A percentile compares a stretch with the other conserved stretches of the same genome.
phyloP scores from a whole-genome alignment of 768 basidiomycete species.

The Termitomyces sp. region DNA sequence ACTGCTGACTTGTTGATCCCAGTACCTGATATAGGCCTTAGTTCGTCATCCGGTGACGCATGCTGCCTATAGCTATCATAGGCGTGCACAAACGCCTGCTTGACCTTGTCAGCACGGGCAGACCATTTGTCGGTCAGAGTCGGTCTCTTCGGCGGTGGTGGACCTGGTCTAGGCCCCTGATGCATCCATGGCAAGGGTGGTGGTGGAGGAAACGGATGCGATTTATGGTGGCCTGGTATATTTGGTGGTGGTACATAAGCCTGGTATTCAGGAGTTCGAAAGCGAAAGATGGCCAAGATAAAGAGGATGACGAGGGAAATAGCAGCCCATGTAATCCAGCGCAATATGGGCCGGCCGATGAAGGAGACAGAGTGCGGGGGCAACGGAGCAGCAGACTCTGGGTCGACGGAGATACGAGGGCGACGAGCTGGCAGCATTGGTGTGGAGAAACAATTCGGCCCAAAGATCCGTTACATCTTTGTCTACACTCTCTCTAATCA shows the following conservation, averaged over 20 bases:
- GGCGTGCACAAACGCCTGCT: slow-evolving; percentile 54
- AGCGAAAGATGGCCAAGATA: slow-evolving; percentile 4
- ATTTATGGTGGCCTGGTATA: background rate
- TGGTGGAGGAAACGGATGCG: slow-evolving; percentile 3
- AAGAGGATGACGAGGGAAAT: slow-evolving; percentile 16
- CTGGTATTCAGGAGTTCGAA: background rate
- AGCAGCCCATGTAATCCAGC: slow-evolving; percentile 18
- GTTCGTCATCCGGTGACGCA: slow-evolving; percentile 54
- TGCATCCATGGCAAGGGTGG: slow-evolving; percentile 1
- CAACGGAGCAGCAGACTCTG: slow-evolving; percentile 7
- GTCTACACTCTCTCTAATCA: slow-evolving; percentile 41
- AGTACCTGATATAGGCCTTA: slow-evolving; percentile 44
- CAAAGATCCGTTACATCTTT: background rate
- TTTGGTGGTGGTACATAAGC: slow-evolving; percentile 6
- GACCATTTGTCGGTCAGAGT: slow-evolving; percentile 31
- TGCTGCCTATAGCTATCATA: slow-evolving; percentile 47
- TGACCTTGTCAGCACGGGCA: slow-evolving; percentile 46
- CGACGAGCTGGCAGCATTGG: slow-evolving; percentile 8
- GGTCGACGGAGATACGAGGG: slow-evolving; percentile 13
- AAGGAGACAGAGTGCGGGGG: background rate
- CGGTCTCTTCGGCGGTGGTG: background rate
- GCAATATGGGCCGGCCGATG: slow-evolving; percentile 16
- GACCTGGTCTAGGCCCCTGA: background rate
- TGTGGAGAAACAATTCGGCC: background rate
- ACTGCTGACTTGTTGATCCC: slow-evolving; percentile 47